These are phyloP conservation scores for Singerocomus inundabilis DNA, from an alignment of 1,284 basidiomycete species.

Conservation along the genomic window DNA sequence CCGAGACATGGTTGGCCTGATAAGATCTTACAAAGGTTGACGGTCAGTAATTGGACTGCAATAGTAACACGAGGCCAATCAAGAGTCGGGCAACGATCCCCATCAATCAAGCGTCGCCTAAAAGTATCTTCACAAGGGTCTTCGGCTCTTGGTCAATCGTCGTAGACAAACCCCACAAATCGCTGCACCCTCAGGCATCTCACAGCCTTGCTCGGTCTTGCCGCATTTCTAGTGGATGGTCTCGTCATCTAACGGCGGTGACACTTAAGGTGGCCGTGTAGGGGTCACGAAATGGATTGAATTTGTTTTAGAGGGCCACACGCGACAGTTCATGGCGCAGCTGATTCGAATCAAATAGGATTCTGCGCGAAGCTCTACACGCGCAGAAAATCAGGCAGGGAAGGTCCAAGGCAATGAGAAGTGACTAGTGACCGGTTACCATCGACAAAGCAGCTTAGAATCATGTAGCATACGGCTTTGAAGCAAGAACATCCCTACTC, in stretches of 20 bases:
- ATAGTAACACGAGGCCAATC: constrained; percentile 24
- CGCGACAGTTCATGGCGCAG: constrained; percentile 11
- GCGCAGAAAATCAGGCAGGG: constrained; percentile 1
- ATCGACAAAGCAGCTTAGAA: constrained; percentile 6
- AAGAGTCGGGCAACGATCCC: constrained; percentile 17
- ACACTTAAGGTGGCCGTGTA: constrained; percentile 19
- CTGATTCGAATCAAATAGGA: constrained; percentile 11
- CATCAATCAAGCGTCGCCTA: constrained; percentile 23
- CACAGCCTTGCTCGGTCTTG: constrained; percentile 7
- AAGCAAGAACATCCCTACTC: constrained; percentile 10
- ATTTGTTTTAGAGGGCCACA: constrained; percentile 6
- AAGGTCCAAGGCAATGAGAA: constrained; percentile 2
- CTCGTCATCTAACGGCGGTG: constrained; percentile 4
- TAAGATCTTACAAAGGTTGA: constrained; percentile 14
- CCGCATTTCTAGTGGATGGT: background rate
- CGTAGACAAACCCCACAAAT: constrained; percentile 15
- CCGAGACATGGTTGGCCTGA: constrained; percentile 10
- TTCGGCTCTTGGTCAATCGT: constrained; percentile 16
- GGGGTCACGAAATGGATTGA: constrained; percentile 8
- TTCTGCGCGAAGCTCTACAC: constrained; percentile 5
- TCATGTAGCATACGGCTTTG: constrained; percentile 10
- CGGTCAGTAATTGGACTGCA: constrained; percentile 17
- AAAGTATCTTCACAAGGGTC: constrained; percentile 17
- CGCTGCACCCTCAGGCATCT: constrained; percentile 4
- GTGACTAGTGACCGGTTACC: constrained; percentile 2